phyloP scores from a whole-genome alignment of 768 basidiomycete species.

The Mycena epipterygia region DNA sequence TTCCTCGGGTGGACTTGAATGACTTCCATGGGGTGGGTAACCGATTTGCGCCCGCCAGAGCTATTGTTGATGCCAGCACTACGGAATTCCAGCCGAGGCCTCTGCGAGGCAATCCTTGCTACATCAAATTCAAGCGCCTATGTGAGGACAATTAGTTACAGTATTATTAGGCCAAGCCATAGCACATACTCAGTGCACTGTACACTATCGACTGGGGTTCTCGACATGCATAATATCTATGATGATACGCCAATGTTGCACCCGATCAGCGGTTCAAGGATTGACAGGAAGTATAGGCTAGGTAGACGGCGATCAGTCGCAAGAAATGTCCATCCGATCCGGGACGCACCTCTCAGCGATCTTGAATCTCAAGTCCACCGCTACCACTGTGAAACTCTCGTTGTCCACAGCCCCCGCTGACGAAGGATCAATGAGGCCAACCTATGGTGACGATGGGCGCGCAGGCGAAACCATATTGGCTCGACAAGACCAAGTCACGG shows the following conservation, averaged over 20 bases:
- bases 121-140: neutral
- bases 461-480: too few species aligned
- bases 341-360: neutral
- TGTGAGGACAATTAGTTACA: neutral
- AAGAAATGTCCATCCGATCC: neutral
- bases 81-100: neutral
- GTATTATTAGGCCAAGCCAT: neutral
- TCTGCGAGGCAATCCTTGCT: slow-evolving; percentile 1
- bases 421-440: neutral
- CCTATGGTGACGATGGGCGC: too few species aligned
- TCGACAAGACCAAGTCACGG: slow-evolving; percentile 5
- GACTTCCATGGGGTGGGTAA: slow-evolving; percentile 1
- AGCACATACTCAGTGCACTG: neutral
- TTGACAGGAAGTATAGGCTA: too few species aligned
- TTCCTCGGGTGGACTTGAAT: neutral
- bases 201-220: neutral
- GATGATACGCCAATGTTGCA: neutral
- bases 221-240: neutral
- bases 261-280: neutral
- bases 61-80: neutral
- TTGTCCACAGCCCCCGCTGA: neutral
- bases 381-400: too few species aligned
- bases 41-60: neutral
- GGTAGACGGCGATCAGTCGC: neutral
- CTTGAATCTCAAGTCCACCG: neutral